Conservation (phyloP, 768 basidiomycete genomes). For the Trametes villosa region DNA sequence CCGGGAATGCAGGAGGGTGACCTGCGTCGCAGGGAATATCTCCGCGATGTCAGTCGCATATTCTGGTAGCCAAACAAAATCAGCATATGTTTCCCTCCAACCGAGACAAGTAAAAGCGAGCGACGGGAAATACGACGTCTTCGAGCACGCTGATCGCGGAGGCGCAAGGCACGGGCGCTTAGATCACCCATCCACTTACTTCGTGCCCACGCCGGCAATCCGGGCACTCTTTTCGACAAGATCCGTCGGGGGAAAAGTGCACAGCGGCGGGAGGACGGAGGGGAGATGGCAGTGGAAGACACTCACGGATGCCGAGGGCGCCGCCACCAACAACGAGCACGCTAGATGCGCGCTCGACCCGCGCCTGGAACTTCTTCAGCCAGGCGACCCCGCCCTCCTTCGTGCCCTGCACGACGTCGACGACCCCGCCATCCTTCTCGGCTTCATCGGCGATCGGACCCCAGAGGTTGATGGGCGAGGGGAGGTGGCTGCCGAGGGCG, state of each 20-base stretch:
- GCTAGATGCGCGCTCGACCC: constrained; percentile 49
- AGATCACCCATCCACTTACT: constrained; percentile 7
- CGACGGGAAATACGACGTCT: not conserved
- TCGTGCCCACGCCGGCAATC: constrained; percentile 1
- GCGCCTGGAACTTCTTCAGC: constrained; percentile 53
- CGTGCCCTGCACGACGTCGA: constrained; percentile 38
- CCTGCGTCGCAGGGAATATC: constrained; percentile 52
- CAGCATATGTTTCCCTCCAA: not conserved
- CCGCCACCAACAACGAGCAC: constrained; percentile 75
- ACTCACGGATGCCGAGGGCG: constrained; percentile 72
- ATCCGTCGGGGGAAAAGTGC: not conserved
- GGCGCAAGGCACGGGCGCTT: not conserved
- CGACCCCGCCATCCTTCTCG: constrained; percentile 14
- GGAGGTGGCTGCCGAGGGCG: constrained; percentile 63
- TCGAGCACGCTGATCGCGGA: not conserved
- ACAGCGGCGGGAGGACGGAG: not conserved
- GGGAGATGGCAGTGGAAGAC: not conserved
- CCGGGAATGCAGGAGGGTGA: constrained; percentile 67
- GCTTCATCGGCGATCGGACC: constrained; percentile 29
- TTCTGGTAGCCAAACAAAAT: constrained; percentile 41
- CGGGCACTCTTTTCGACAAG: not conserved
- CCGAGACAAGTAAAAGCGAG: not conserved
- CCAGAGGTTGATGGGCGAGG: constrained; percentile 61
- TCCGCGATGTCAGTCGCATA: constrained; percentile 66
- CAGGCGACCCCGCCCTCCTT: constrained; percentile 56